Percentiles rank a stretch among this genome's conserved stretches.
Conservation (phyloP, 2,329 filamentous ascomycete genomes). For the Atkinsonella hypoxylon region DNA sequence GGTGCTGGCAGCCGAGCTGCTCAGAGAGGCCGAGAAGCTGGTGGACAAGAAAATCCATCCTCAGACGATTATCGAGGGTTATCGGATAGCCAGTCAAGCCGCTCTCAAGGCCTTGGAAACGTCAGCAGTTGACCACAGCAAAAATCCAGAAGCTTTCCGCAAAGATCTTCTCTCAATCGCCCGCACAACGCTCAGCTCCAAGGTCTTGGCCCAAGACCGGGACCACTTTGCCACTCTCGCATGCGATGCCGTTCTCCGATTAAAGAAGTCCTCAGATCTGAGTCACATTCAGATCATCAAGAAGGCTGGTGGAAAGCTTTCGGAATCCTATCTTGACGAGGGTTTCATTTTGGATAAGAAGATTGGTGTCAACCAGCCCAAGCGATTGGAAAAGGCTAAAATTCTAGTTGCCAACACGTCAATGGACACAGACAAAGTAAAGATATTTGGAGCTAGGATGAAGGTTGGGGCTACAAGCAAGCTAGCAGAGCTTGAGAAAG, state of each 20-base stretch:
- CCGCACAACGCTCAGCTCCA: slow-evolving; percentile 90
- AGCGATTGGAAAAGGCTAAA: slow-evolving; percentile 94
- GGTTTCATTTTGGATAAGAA: slow-evolving; percentile 99
- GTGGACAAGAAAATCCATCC: slow-evolving; percentile 98
- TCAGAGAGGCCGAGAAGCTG: slow-evolving; percentile 92
- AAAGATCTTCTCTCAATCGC: slow-evolving; percentile 85
- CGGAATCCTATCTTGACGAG: slow-evolving; percentile 93
- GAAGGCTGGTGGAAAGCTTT: slow-evolving; percentile 95
- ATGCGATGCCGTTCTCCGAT: slow-evolving; percentile 78
- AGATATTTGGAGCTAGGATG: slow-evolving; percentile 95
- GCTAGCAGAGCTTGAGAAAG: slow-evolving; percentile 95
- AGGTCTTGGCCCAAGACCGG: slow-evolving; percentile 88
- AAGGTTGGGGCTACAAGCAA: slow-evolving; percentile 96
- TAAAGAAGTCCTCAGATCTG: slow-evolving; percentile 83
- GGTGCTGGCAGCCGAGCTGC: slow-evolving; percentile 84
- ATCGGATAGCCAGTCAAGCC: slow-evolving; percentile 88
- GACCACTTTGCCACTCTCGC: slow-evolving; percentile 85
- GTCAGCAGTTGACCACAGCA: slow-evolving; percentile 81
- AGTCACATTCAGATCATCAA: slow-evolving; percentile 99
- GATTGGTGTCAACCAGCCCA: slow-evolving; percentile 97
- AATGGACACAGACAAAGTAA: slow-evolving; percentile 99
- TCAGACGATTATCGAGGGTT: slow-evolving; percentile 98
- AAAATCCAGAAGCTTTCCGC: slow-evolving; percentile 70
- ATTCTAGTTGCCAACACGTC: slow-evolving; percentile 96
- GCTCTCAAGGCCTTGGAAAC: slow-evolving; percentile 76